Evolutionary conservation across 257 asterid genomes (phyloP), one percentile per base, ranked within the genome.

Genomic region (Rehmannia glutinosa): DNA sequence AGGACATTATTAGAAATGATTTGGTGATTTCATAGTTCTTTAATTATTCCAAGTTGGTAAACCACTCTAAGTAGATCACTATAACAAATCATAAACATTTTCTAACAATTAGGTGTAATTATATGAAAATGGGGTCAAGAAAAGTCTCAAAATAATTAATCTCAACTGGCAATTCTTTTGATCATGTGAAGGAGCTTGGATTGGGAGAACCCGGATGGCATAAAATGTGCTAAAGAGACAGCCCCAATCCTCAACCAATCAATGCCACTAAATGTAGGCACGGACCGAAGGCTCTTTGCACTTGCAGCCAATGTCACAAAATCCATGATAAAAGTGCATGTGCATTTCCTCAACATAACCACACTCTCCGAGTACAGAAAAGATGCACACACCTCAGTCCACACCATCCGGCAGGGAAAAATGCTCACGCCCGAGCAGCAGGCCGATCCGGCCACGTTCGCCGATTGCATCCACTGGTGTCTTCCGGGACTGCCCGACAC

Each of bases 381-480:
- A 64, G 96, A 89, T 6, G 96, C 92, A 0, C 96, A 89, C 71
- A 89, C 96, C 10, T 89, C 96, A 0, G 88, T 89, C n/a, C 73
- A 86, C 81, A 86, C 95, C 0, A 84, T 77, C 51, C 82, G 96
- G 0, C 92, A 89, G 6, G 96, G 96, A 2, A 80, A 83, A 58
- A 80, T 86, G 82, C 53, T 89, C 6, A 83, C 83, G 1, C 69
- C 82, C 0, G 89, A 86, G 54, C 92, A 89, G 24, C 81, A 86
- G 67, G 84, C 89, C 2, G 88, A 89, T 58, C 95, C 89, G 0
- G 70, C 77, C 30, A 83, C 80, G 1, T 89, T 47, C 11, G 90
- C 96, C 1, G 95, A 89, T 32, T 89, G 95, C 67, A 89, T 89
- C 19, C 96, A 89, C 16, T 89, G 96, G 96, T 89, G 96, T 70